Evolutionary conservation across 192 early-diverging fungal species (phyloP).

Genomic region (Coemansia sp.): DNA sequence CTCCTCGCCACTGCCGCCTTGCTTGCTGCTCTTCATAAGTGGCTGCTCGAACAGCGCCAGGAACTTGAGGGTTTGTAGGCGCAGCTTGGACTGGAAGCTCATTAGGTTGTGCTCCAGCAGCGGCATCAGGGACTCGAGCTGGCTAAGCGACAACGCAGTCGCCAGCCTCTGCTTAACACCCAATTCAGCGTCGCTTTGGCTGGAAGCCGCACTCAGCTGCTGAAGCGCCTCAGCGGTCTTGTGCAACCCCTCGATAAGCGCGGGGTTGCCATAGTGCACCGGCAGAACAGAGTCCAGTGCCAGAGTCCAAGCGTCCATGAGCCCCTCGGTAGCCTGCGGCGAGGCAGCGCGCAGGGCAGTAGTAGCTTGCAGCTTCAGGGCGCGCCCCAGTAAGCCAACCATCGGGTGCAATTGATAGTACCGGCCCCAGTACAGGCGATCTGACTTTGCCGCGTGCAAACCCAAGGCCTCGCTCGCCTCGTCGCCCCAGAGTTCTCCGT

Average conservation of each 20-base stretch:
- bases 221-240: conserved; percentile 26
- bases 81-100: conserved; percentile 54
- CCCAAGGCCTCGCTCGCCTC: conserved; percentile 34
- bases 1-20: conserved; percentile 27
- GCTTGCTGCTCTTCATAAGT: conserved; percentile 26
- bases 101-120: conserved; percentile 38
- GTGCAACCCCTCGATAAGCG: conserved; percentile 30
- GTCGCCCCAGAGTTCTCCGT: conserved; percentile 8
- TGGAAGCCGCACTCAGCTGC: conserved; percentile 1
- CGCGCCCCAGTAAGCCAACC: conserved; percentile 41
- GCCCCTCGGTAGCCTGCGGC: neutral
- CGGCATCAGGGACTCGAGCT: conserved; percentile 27
- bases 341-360: conserved; percentile 14
- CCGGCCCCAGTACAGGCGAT: conserved; percentile 40
- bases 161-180: conserved; percentile 7
- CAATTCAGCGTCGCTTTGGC: neutral
- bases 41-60: conserved; percentile 73
- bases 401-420: conserved; percentile 41
- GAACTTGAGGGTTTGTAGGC: conserved; percentile 67
- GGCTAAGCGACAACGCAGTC: conserved; percentile 23
- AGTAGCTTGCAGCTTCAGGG: conserved; percentile 23
- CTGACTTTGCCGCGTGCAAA: conserved; percentile 11
- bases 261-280: conserved; percentile 21
- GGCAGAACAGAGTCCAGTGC: conserved; percentile 14
- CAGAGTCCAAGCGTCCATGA: conserved; percentile 25